Conservation (phyloP, 495 filamentous ascomycete species). For the Cercophora samala region DNA sequence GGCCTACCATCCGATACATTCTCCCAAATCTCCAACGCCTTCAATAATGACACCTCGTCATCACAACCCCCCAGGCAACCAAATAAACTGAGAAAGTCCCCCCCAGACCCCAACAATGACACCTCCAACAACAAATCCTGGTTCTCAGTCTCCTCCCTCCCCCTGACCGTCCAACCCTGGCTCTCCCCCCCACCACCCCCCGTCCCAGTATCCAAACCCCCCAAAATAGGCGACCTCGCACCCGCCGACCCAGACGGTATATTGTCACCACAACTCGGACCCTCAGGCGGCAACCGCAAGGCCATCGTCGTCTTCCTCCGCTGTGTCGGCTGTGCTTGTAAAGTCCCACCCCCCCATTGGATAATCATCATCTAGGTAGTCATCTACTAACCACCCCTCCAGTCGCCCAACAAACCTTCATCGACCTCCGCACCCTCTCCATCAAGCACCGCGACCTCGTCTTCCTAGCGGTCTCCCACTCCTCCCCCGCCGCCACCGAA, state of each 20-base stretch:
- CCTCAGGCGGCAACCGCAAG: conserved; percentile 31
- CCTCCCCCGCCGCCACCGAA: conserved; percentile 43
- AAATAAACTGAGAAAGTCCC: conserved; percentile 27
- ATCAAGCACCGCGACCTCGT: conserved; percentile 38
- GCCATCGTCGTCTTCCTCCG: conserved; percentile 51
- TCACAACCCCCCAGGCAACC: conserved; percentile 18
- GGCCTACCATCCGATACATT: conserved; percentile 42
- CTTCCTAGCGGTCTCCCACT: conserved; percentile 56
- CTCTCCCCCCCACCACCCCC: conserved; percentile 44
- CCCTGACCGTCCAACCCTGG: conserved; percentile 47
- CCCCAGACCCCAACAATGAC: conserved; percentile 21
- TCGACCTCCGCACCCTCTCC: conserved; percentile 46
- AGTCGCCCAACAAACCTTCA: conserved; percentile 58
- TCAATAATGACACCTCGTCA: conserved; percentile 2
- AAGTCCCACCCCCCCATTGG: conserved; percentile 15
- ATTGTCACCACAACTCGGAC: conserved; percentile 20
- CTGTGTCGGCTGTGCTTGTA: conserved; percentile 57
- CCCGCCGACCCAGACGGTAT: conserved; percentile 46
- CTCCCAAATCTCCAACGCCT: background rate
- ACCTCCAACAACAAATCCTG: conserved; percentile 23
- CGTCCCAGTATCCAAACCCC: conserved; percentile 41
- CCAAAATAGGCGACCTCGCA: conserved; percentile 45
- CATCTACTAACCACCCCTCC: conserved; percentile 5
- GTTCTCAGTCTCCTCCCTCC: conserved; percentile 42
- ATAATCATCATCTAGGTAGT: background rate